Percentiles rank a stretch among this genome's conserved stretches.
Evolutionary conservation across 169 alveolate genomes (phyloP).

Genomic region (Eimeria nieschulzi): DNA sequence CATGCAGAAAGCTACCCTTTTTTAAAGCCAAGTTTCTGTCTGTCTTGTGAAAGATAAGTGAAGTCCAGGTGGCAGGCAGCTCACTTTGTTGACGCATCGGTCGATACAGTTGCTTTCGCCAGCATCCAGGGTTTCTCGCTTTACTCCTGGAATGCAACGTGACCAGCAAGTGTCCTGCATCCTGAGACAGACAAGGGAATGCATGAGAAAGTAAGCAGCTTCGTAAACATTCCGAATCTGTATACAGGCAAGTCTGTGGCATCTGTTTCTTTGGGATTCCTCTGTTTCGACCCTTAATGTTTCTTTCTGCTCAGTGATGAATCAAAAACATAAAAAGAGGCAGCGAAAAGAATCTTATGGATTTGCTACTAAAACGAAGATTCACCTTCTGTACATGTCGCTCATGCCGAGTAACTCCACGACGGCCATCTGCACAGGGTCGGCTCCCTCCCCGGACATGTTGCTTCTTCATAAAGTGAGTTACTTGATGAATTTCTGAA

Average conservation of each 20-base stretch:
- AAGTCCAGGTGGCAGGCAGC: neutral
- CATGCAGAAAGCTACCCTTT: neutral
- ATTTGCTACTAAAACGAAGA: too few species aligned
- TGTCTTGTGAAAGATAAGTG: too few species aligned
- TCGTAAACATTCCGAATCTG: neutral
- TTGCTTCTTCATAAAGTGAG: neutral
- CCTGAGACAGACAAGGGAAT: slow-evolving; percentile 7
- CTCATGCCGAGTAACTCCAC: slow-evolving; percentile 77
- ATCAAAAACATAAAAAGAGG: too few species aligned
- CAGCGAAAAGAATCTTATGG: too few species aligned
- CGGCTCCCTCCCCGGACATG: slow-evolving; percentile 21
- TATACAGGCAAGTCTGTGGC: too few species aligned
- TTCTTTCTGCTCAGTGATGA: too few species aligned
- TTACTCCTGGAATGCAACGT: slow-evolving; percentile 73
- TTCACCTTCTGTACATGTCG: slow-evolving; percentile 74
- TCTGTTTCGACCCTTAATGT: too few species aligned
- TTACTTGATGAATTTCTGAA: too few species aligned
- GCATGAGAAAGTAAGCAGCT: neutral
- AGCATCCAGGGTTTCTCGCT: slow-evolving; percentile 59
- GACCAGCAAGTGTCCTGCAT: slow-evolving; percentile 74
- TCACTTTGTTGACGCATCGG: slow-evolving; percentile 69
- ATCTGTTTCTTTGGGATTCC: too few species aligned
- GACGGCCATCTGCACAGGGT: slow-evolving; percentile 75
- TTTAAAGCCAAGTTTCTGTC: too few species aligned
- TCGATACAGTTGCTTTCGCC: slow-evolving; percentile 74